Percentiles rank a stretch among this genome's conserved stretches.
Conservation (phyloP, 176 grass and related monocot species). For the Elaeis guineensis region DNA sequence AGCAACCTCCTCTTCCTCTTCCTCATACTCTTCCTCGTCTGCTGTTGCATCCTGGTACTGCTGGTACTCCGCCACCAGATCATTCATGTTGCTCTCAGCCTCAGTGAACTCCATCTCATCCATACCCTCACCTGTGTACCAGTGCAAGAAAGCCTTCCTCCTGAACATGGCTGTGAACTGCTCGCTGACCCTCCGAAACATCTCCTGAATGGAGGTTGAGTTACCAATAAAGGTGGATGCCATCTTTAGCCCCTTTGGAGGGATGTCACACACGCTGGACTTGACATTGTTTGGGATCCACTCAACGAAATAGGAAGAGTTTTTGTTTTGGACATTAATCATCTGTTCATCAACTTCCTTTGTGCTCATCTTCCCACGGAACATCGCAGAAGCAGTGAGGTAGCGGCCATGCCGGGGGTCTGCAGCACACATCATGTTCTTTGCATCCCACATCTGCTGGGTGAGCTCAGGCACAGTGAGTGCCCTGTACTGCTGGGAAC, state of each 20-base stretch:
- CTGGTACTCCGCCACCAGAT: constrained; percentile 78
- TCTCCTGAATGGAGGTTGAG: constrained; percentile 66
- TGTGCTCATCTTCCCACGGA: constrained; percentile 93
- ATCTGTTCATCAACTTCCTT: constrained; percentile 97
- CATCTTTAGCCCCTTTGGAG: constrained; percentile 68
- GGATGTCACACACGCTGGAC: constrained; percentile 79
- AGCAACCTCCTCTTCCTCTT: no score
- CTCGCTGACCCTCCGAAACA: constrained; percentile 83
- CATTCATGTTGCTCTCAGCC: constrained; percentile 89
- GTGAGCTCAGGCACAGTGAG: constrained; percentile 85
- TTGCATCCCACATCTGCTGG: constrained; percentile 97
- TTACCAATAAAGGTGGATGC: constrained; percentile 60
- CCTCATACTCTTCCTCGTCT: no score
- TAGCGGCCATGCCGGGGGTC: constrained; percentile 81
- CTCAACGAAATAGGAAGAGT: constrained; percentile 84
- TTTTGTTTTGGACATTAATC: constrained; percentile 97
- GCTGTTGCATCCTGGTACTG: constrained; percentile 61
- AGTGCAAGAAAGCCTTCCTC: constrained; percentile 98
- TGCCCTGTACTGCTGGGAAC: constrained; percentile 81
- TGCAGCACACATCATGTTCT: constrained; percentile 98
- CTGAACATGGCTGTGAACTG: constrained; percentile 98
- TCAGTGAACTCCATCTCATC: constrained; percentile 95
- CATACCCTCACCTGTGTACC: constrained; percentile 96
- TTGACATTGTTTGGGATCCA: constrained; percentile 98
- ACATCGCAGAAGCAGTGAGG: constrained; percentile 85